phyloP scores from a whole-genome alignment of 2,329 filamentous ascomycete genomes.

The Sporothrix protearum region DNA sequence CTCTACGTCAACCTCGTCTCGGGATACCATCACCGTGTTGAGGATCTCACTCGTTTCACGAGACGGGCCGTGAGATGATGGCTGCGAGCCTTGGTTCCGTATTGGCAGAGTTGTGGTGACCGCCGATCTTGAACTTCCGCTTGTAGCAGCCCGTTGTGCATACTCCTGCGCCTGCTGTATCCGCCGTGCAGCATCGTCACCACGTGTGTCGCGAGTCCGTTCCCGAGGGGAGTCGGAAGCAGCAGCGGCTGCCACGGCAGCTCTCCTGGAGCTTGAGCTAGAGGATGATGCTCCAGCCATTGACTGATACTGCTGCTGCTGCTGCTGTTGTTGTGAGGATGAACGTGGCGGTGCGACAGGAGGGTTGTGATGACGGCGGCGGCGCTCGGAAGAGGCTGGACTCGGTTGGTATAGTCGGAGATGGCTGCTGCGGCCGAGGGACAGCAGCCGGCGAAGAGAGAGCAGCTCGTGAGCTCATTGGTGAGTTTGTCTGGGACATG shows the following conservation, averaged over 20 bases:
- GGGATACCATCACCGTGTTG: constrained; percentile 71
- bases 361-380: constrained; percentile 57
- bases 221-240: constrained; percentile 37
- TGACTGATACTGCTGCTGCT: constrained; percentile 26
- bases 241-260: background rate
- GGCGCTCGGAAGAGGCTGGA: constrained; percentile 46
- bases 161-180: constrained; percentile 42
- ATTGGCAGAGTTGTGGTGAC: constrained; percentile 44
- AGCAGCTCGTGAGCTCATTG: constrained; percentile 49
- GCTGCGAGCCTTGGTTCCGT: constrained; percentile 48
- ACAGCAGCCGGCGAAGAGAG: constrained; percentile 43
- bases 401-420: constrained; percentile 39
- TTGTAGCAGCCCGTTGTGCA: constrained; percentile 31
- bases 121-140: constrained; percentile 22
- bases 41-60: constrained; percentile 77
- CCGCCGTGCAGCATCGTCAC: constrained; percentile 41
- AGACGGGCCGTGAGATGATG: constrained; percentile 57
- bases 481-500: constrained; percentile 38
- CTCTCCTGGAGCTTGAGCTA: constrained; percentile 42
- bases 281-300: constrained; percentile 3
- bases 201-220: constrained; percentile 15
- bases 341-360: constrained; percentile 76
- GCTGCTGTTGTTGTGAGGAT: constrained; percentile 52
- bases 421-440: constrained; percentile 25
- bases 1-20: constrained; percentile 69